A percentile compares a stretch with the other conserved stretches of the same genome.
These are phyloP conservation scores for Hortaea sp. DNA, from an alignment of 2,329 filamentous ascomycete species.

Conservation along the genomic window DNA sequence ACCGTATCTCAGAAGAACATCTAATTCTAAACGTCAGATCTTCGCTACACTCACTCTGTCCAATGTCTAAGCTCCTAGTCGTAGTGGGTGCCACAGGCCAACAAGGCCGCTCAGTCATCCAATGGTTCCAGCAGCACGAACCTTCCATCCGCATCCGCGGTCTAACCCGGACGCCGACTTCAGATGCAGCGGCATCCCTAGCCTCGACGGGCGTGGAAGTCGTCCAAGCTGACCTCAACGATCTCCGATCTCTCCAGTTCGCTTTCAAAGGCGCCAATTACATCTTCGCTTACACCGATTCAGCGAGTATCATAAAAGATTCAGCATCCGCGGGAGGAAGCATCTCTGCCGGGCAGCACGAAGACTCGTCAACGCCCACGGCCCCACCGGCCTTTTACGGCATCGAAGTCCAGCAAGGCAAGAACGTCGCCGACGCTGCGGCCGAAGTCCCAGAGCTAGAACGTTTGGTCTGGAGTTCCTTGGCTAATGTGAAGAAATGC, in stretches of 20 bases:
- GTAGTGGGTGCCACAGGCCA: slow-evolving; percentile 13
- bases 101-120: slow-evolving; percentile 13
- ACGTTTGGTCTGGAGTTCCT: slow-evolving; percentile 29
- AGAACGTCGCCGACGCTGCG: slow-evolving; percentile 47
- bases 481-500: slow-evolving; percentile 25
- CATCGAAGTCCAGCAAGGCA: slow-evolving; percentile 42
- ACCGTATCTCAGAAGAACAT: no score
- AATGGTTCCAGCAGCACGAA: slow-evolving; percentile 8
- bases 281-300: slow-evolving; percentile 27
- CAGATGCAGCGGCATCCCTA: slow-evolving; percentile 25
- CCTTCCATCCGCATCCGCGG: slow-evolving; percentile 19
- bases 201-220: slow-evolving; percentile 28
- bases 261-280: slow-evolving; percentile 29
- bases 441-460: slow-evolving; percentile 22
- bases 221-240: slow-evolving; percentile 26
- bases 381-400: slow-evolving; percentile 33
- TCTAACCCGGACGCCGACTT: slow-evolving; percentile 35
- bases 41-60: no score
- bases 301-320: slow-evolving; percentile 2
- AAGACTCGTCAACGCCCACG: neutral
- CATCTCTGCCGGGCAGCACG: slow-evolving; percentile 2
- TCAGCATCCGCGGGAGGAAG: slow-evolving; percentile 1
- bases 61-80: slow-evolving; percentile 9
- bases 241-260: slow-evolving; percentile 20
- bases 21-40: no score